Base-by-base conservation (phyloP, 2,329 filamentous ascomycete species). In the Incumbomyces delicatus region DNA sequence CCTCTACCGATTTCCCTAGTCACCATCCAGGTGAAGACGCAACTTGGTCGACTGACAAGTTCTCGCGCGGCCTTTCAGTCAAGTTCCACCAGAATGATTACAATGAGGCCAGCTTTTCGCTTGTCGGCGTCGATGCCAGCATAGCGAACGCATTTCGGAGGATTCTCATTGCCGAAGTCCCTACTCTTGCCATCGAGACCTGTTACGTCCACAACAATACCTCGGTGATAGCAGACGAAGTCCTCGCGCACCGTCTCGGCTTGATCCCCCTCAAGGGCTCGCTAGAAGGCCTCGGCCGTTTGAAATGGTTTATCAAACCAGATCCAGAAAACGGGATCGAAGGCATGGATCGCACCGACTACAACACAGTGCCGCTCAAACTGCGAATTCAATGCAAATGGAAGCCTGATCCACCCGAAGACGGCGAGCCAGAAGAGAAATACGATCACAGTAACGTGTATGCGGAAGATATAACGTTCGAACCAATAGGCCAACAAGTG, bases 101-200 rank as follows among this genome's bases (percentile, higher is more conserved):
- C 49, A 77, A 80, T 62, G 81, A 95, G 60, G 74, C 87, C 36
- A 83, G 83, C 47, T 98, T 98, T 72, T 95, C 89, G 30, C 80
- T 98, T 53, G 77, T 95, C 58, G 89, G 90, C 57, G 71, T 95
- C 58, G 92, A 98, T 64, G 88, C 92, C 60, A 83, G 87, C 46
- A 81, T 98, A 63, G 87, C 92, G 61, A 98, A 98, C 65, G 92
- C 94, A 61, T 95, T 96, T 73, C 88, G 92, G 51, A 87, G 92
- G 59, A 96, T 96, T 59, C 77, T 96, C 60, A 84, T 98, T 65
- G 78, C 90, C 57, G 94, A 98, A 71, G 85, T 98, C 44, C 88
- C 90, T 14, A 92, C 88, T 2, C 77, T 98, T 38, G 92, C 94
- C 56, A 89, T 98, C 60, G 92, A 98, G 73, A 83, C 81, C 53